Evolutionary conservation across 108 stramenopile genomes (phyloP).

Genomic region (Pseudonitzschia multistriata): DNA sequence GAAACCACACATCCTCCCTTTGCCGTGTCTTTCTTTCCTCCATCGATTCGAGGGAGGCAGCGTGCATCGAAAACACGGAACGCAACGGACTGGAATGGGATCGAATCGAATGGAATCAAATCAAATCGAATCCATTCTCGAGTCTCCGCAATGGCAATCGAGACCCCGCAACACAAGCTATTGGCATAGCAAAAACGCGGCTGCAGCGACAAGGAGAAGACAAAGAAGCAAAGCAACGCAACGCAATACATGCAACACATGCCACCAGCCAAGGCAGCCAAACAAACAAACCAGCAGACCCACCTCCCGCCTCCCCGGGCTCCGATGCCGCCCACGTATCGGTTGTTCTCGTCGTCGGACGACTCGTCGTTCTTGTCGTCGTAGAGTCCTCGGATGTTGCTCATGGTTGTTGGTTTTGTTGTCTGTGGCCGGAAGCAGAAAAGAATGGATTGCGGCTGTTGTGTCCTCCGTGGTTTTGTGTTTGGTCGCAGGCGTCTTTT

Average conservation of each 20-base stretch:
- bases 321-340: slow-evolving; percentile 80
- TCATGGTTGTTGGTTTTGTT: slow-evolving; percentile 38
- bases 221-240: not conserved
- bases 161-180: not conserved
- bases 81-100: not conserved
- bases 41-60: too few relatives aligned
- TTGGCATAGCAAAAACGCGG: too few relatives aligned
- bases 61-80: too few relatives aligned
- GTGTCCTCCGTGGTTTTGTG: too few relatives aligned
- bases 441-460: too few relatives aligned
- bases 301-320: slow-evolving; percentile 78
- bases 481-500: too few relatives aligned
- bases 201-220: too few relatives aligned
- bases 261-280: not conserved
- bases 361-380: slow-evolving; percentile 50
- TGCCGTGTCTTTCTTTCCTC: too few relatives aligned
- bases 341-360: slow-evolving; percentile 55
- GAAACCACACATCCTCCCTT: too few relatives aligned
- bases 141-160: too few relatives aligned
- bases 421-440: too few relatives aligned
- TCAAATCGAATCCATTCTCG: not conserved
- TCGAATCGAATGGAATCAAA: slow-evolving; percentile 1
- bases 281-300: not conserved
- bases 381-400: slow-evolving; percentile 83
- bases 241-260: not conserved